Base-by-base conservation (phyloP, 345 rosid genomes). In the Fremontodendron californicum region DNA sequence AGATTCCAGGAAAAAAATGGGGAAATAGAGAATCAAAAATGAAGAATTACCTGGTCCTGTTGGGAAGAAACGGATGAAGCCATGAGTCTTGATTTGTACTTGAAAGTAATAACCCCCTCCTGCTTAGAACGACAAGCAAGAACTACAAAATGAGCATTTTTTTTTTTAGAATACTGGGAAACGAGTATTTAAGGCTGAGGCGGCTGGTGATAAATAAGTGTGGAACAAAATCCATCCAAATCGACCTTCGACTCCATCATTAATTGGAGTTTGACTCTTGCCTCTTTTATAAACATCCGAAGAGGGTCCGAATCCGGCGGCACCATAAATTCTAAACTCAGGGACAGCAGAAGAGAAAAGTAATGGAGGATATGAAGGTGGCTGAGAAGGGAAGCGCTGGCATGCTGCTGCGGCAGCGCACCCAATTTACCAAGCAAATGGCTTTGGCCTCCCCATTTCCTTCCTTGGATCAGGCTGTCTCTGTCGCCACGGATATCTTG, bases 351-450 rank as follows among this genome's bases (percentile, higher is more conserved):
- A 2, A 55, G 7, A 2, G 9, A 25, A 48, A 48, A 55, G 21
- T 49, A 49, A 65, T 54, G 35, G 63, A 4, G 27, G 23, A 60
- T 69, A 64, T 83, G 73, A 79, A 54, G 64, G 83, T 91, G 40
- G 86, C 82, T 64, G 94, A 88, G 87, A 82, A 89, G 81, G 81
- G 90, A 93, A 19, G 85, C 83, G 81, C 10, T 86, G 33, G 90
- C 89, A 68, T 95, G 99, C 82, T 93, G 97, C 54, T 95, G 97
- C 49, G 94, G 98, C 12, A 90, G 99, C n/a, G n/a, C 85, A 75
- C 88, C 69, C 79, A 85, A 66, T 93, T 92, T 81, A 90, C 93
- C 57, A 78, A 81, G 73, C 83, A 87, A 77, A 89, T 90, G 98
- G 82, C 82, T 21, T 61, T 61, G 65, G 83, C 86, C 18, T 84